Conservation (phyloP, 78 protist genomes). For the Emiliania huxleyi region DNA sequence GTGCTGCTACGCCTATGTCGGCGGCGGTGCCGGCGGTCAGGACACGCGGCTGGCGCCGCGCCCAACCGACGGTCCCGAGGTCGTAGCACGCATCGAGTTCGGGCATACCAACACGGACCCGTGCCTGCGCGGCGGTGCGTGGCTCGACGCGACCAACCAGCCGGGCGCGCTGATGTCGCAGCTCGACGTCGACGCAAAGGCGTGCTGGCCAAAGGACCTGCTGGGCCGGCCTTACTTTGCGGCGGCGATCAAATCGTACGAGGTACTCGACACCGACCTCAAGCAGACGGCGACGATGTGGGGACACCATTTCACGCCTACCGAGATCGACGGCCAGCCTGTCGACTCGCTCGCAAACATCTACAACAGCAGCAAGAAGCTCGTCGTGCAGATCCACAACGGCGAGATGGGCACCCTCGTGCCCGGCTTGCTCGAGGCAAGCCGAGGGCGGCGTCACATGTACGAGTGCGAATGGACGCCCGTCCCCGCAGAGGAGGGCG, state of each 20-base stretch:
- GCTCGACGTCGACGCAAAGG: neutral
- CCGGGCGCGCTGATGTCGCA: neutral
- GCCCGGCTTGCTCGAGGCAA: neutral
- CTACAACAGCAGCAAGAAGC: neutral
- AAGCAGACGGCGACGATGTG: neutral
- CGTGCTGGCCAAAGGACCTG: neutral
- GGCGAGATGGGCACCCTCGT: neutral
- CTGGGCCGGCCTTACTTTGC: conserved; percentile 4
- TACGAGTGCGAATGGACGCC: neutral
- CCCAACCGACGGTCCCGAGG: neutral
- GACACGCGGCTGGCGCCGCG: too few relatives aligned
- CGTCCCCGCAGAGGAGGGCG: neutral
- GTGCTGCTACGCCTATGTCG: neutral
- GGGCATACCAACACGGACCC: neutral
- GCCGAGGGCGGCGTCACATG: neutral
- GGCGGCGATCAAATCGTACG: neutral
- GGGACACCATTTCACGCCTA: neutral
- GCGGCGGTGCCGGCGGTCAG: too few relatives aligned
- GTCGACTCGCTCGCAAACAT: neutral
- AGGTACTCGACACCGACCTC: neutral
- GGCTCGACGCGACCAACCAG: conserved; percentile 15
- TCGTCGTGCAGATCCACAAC: neutral
- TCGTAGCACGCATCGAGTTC: neutral
- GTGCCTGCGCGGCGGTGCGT: neutral
- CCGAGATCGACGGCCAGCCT: neutral